phyloP scores from a whole-genome alignment of 2,329 filamentous ascomycete species.

The Trichoderma hamatum region DNA sequence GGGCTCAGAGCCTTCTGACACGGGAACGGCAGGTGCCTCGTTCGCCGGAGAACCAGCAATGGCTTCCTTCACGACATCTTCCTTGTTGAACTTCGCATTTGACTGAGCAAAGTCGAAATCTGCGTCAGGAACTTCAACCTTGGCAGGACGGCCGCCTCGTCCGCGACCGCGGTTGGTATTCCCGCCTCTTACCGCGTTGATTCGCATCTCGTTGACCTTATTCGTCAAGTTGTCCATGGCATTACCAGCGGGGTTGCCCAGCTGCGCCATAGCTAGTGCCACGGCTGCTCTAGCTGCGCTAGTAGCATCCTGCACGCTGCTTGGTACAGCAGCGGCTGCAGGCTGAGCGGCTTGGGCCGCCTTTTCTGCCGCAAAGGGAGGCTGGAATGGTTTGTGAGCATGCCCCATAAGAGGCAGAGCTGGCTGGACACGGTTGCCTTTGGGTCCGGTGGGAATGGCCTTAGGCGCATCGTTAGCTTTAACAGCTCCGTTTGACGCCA shows the following conservation, averaged over 20 bases:
- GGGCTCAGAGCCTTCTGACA: conserved; percentile 45
- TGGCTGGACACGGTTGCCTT: conserved; percentile 60
- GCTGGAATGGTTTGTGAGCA: conserved; percentile 43
- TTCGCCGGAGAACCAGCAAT: conserved; percentile 73
- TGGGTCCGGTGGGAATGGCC: conserved; percentile 52
- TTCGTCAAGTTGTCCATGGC: conserved; percentile 72
- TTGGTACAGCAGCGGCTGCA: conserved; percentile 41
- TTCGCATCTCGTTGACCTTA: conserved; percentile 77
- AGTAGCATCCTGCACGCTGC: conserved; percentile 66
- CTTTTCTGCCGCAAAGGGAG: conserved; percentile 38
- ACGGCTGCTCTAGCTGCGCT: conserved; percentile 76
- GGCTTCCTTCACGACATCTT: conserved; percentile 77
- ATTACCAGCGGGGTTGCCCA: conserved; percentile 52
- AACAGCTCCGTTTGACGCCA: conserved; percentile 42
- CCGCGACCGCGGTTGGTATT: conserved; percentile 54
- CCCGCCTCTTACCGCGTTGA: conserved; percentile 56
- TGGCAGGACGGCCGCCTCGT: conserved; percentile 55
- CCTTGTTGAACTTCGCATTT: conserved; percentile 54
- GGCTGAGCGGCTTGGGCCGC: conserved; percentile 41
- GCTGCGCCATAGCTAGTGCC: conserved; percentile 78
- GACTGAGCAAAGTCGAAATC: conserved; percentile 85
- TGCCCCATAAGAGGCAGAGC: conserved; percentile 65
- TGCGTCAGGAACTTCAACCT: conserved; percentile 84
- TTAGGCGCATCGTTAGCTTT: conserved; percentile 44
- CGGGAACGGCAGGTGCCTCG: conserved; percentile 51